Evolutionary conservation across 1,284 basidiomycete species (phyloP), one percentile per base, ranked within the genome.

Genomic region (Microbotryomycetes sp.): DNA sequence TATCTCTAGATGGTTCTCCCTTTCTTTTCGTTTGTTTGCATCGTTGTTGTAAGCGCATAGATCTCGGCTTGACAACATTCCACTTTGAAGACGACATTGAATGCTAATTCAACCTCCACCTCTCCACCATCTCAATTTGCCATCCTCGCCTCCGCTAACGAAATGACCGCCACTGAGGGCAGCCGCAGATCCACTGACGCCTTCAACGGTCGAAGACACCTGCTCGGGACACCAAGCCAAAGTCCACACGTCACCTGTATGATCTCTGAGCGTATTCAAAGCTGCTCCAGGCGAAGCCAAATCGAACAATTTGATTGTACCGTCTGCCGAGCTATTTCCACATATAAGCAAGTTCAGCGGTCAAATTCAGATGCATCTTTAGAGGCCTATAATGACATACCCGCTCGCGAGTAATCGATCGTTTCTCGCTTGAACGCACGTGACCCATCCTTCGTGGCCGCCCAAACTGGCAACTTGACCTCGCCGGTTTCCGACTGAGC

Each of bases 361-460:
- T 24, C 21, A 16, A 28, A 45, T 16, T 15, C 28, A 15, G 16
- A n/a, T n/a, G n/a, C n/a, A n/a, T n/a, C n/a, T n/a, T n/a, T n/a
- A n/a, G n/a, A n/a, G n/a, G n/a, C n/a, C n/a, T n/a, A n/a, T n/a
- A n/a, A n/a, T n/a, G 4, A 64, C 66, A 16, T 45, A 68, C 60
- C 68, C 68, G 9, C 58, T 63, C 11, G 67, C 67, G 13, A 70
- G 52, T 26, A 66, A 29, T 21, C 68, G 56, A 26, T 71, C 68
- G 47, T 69, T 66, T 6, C 67, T 24, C 50, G 63, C 60, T 46
- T 57, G 59, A 21, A 67, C 56, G 6, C 54, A 59, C 18, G 66
- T 57, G 9, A 71, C 65, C 69, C 70, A 71, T 1, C 70, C 70
- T 5, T 69, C 66, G 52, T 71, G 70, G 0, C 69, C 69, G 5